Evolutionary conservation across 768 basidiomycete genomes (phyloP), one percentile per base, ranked within the genome.

Genomic region (Auricularia sp.): DNA sequence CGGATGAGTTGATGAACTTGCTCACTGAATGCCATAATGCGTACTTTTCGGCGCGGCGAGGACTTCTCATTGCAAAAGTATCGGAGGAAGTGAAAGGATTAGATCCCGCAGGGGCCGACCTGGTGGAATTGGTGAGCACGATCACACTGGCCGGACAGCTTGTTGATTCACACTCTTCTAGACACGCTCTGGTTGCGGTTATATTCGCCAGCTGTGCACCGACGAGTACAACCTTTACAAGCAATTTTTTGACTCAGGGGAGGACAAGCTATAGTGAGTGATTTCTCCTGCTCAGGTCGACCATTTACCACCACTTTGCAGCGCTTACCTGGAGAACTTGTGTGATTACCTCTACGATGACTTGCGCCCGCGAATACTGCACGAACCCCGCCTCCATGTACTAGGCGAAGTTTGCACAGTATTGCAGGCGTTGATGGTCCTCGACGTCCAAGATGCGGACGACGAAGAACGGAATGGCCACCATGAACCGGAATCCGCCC

Each of bases 361-460:
- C 68, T 84, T 99, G 1, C 89, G 96, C 1, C 97, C 96, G 4
- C 87, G 95, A 3, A 98, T 99, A 67, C 82, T 98, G 2, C 95
- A 98, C 70, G 96, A 98, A 71, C 87, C 89, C 0, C 85, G 89
- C 3, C 83, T 99, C 58, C 88, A 88, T 1, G 87, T 86, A 0
- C 84, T 99, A 1, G 95, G 94, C 72, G 91, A 95, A 73, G 92
- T 98, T 33, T 99, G 96, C 79, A 98, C 93, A 0, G 92, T 99
- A 21, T 80, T 99, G 2, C 92, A 95, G 72, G 96, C 95, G 0
- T 80, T 98, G 51, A 98, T 98, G 93, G 90, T 98, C 3, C 85
- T 94, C 35, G 94, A 96, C 71, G 80, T 90, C 18, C 78, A 35
- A 14, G 83, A 0, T 75, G 67, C 69, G 1, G 73, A 73, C 3